These are phyloP conservation scores for Sclerospora graminicola DNA, from an alignment of 352 stramenopile genomes.

Conservation along the genomic window DNA sequence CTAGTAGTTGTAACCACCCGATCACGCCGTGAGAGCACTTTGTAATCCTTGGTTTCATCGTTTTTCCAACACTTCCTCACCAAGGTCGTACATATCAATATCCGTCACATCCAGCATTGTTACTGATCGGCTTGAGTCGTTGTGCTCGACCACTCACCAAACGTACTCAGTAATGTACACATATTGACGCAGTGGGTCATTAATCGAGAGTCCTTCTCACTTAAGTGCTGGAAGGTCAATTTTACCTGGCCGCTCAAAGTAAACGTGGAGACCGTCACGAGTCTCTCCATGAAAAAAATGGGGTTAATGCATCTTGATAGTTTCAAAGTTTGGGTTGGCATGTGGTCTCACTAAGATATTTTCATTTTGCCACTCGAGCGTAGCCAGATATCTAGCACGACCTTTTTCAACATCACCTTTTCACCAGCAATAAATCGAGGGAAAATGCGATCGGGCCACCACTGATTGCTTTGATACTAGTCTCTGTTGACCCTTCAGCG, in stretches of 20 bases:
- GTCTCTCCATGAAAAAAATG: slow-evolving; percentile 85
- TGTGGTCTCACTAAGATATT: slow-evolving; percentile 82
- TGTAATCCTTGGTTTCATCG: too few relatives aligned
- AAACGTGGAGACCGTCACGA: slow-evolving; percentile 62
- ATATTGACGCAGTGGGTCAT: slow-evolving; percentile 84
- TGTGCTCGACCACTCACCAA: slow-evolving; percentile 74
- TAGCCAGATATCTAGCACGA: slow-evolving; percentile 59
- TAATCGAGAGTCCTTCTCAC: slow-evolving; percentile 77
- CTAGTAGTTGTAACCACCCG: too few relatives aligned
- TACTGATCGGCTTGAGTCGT: slow-evolving; percentile 58
- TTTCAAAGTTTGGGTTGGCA: slow-evolving; percentile 69
- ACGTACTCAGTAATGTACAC: slow-evolving; percentile 90
- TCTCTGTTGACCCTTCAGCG: slow-evolving; percentile 6
- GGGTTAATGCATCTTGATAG: slow-evolving; percentile 88
- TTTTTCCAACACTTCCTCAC: slow-evolving; percentile 81
- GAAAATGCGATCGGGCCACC: slow-evolving; percentile 66
- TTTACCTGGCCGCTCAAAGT: slow-evolving; percentile 83
- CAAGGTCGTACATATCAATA: slow-evolving; percentile 84
- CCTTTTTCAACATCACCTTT: slow-evolving; percentile 76
- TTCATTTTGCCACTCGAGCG: slow-evolving; percentile 73
- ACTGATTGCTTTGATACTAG: slow-evolving; percentile 25
- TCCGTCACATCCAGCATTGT: slow-evolving; percentile 79
- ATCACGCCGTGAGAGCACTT: too few relatives aligned
- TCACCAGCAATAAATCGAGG: slow-evolving; percentile 72
- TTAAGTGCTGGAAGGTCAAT: slow-evolving; percentile 83